A percentile compares a stretch with the other conserved stretches of the same genome.
Evolutionary conservation across 768 basidiomycete species (phyloP).

Genomic region (Pisolithus tinctorius): DNA sequence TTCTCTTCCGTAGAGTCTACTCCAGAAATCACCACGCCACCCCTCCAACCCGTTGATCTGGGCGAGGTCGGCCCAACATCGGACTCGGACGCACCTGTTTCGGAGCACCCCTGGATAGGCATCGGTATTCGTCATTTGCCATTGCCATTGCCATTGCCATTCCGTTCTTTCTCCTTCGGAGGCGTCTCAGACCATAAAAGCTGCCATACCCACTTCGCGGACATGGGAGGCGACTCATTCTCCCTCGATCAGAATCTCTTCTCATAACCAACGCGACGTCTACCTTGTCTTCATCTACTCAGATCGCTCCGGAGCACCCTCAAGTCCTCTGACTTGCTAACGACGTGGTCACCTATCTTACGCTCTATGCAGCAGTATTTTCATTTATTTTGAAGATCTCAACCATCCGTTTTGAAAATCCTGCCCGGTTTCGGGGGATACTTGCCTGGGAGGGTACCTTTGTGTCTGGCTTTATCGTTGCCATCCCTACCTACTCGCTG

Average conservation of each 20-base stretch:
- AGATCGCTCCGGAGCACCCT: slow-evolving; percentile 16
- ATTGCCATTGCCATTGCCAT: slow-evolving; percentile 30
- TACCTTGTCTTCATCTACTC: slow-evolving; percentile 19
- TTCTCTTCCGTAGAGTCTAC: slow-evolving; percentile 55
- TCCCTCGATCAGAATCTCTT: slow-evolving; percentile 42
- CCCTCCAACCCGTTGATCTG: slow-evolving; percentile 35
- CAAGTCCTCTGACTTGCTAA: slow-evolving; percentile 25
- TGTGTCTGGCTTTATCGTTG: slow-evolving; percentile 16
- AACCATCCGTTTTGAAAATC: slow-evolving; percentile 15
- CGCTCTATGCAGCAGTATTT: slow-evolving; percentile 24
- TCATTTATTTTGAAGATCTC: slow-evolving; percentile 14
- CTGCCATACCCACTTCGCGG: slow-evolving; percentile 38
- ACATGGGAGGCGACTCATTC: slow-evolving; percentile 30
- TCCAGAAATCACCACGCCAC: slow-evolving; percentile 36
- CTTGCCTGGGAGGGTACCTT: slow-evolving; percentile 4
- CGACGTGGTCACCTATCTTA: slow-evolving; percentile 29
- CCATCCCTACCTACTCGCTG: slow-evolving; percentile 19
- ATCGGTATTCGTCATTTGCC: slow-evolving; percentile 15
- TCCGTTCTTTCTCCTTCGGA: slow-evolving; percentile 39
- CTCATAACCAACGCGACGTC: slow-evolving; percentile 32
- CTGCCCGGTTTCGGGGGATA: slow-evolving; percentile 9
- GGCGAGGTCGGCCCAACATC: slow-evolving; percentile 33
- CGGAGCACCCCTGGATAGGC: slow-evolving; percentile 17
- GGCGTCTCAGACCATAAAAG: slow-evolving; percentile 23
- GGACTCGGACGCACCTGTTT: slow-evolving; percentile 23